Evolutionary conservation across 495 filamentous ascomycete genomes (phyloP), one percentile per base, ranked within the genome.

Genomic region (Umbilicaria muhlenbergii): DNA sequence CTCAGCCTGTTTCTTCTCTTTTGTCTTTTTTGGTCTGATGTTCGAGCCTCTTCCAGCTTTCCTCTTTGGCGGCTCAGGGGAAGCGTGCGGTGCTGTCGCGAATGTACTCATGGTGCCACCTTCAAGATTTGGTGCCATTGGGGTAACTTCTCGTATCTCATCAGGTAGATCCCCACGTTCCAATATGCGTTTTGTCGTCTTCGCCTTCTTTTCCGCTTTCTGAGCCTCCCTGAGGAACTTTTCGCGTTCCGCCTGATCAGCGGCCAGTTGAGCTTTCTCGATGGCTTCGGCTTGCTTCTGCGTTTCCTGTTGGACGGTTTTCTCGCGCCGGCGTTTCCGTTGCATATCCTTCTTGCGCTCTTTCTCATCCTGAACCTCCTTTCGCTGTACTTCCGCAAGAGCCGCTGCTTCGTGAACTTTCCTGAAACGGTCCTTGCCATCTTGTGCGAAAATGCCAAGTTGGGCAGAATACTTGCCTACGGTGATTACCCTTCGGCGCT

Each of bases 341-440:
- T 99, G 91, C 83, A 95, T 94, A 49, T 96, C 91, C 66, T 99
- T 99, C 71, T 99, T 99, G 21, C 92, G 85, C 62, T 96, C 92
- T 59, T 96, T 99, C 58, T 99, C 91, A 39, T 91, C 86, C 44
- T 82, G 81, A 7, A 94, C 69, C 57, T 95, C 91, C 48, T 83
- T 83, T 43, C 82, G 78, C 46, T 91, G 83, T 1, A 98, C 89
- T 51, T 93, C 80, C 36, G 81, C 73, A 41, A 87, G 68, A 14
- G 88, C 91, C 12, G 77, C 78, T 4, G 75, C 68, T 52, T 78
- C 75, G 51, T 81, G 68, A 28, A 55, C 52, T n/a, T 58, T 50
- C 40, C 71, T 59, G 52, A 76, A 81, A 28, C 69, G 64, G 15
- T 73, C 64, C 38, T 66, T 67, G 21, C 71, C 74, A 4, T 60